Base-by-base conservation (phyloP, 768 basidiomycete species). In the Tulasnella sp. region DNA sequence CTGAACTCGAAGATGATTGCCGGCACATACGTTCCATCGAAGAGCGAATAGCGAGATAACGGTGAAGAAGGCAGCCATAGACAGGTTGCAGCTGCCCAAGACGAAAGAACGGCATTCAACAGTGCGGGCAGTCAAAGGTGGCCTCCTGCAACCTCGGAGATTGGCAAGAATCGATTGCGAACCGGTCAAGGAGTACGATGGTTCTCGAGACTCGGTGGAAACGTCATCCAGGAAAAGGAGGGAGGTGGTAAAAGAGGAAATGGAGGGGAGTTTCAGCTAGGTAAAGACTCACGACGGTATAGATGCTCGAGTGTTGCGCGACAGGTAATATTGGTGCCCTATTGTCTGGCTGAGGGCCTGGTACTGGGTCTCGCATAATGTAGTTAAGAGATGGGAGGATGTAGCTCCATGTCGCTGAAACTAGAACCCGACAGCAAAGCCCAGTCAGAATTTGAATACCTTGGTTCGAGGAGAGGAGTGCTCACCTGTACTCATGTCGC, bases 311-410 rank as follows among this genome's bases (percentile, higher is more conserved):
- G 58, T 78, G 76, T 29, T 78, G 74, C 17, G 64, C 74, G n/a
- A 77, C 76, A 25, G 64, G 38, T 45, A 78, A 70, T 19, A 68
- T 42, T 31, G 77, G 77, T 38, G 77, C 77, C 40, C 54, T 29
- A 17, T 31, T 37, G 39, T 78, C 77, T 77, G 67, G 45, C 25
- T 64, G 37, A 36, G 38, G 42, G 9, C 58, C 58, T 64, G 58
- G 58, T 14, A 40, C 29, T 19, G 58, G 77, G 45, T 77, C 77
- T 6, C 77, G 75, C 77, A 78, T 78, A 34, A 78, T 76, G 58
- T 78, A 74, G 70, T 78, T 52, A 19, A 78, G 77, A 71, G 77
- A 77, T 54, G 77, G 77, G 7, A 78, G 54, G 38, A 78, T 77
- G 38, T 78, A 78, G 40, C 77, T 74, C 77, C 77, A 78, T n/a